A percentile compares a stretch with the other conserved stretches of the same genome.
Conservation (phyloP, 257 asterid genomes). For the Linaria vulgaris region DNA sequence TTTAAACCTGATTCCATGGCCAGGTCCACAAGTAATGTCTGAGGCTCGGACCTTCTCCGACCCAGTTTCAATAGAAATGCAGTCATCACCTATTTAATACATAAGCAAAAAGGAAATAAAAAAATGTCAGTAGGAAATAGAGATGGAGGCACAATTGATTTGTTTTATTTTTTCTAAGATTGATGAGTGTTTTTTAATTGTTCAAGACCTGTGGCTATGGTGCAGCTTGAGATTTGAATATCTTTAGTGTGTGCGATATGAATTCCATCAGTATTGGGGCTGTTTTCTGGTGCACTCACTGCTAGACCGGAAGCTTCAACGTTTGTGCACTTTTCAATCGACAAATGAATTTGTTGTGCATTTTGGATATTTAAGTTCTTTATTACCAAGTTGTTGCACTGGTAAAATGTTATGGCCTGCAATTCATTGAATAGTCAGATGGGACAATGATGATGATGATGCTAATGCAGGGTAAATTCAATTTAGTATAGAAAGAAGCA, state of each 20-base stretch:
- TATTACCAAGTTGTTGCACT: conserved; percentile 54
- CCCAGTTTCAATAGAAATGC: conserved; percentile 74
- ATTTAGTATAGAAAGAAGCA: neutral
- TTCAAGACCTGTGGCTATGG: conserved; percentile 74
- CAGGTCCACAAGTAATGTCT: conserved; percentile 76
- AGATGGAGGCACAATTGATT: no score
- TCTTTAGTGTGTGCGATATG: conserved; percentile 59
- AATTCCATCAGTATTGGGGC: conserved; percentile 92
- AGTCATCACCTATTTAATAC: conserved; percentile 98
- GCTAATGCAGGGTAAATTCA: no score
- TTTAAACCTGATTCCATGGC: conserved; percentile 87
- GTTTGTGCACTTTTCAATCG: conserved; percentile 45
- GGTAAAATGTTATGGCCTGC: conserved; percentile 72
- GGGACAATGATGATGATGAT: no score
- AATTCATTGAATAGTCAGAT: neutral
- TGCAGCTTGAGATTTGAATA: conserved; percentile 46
- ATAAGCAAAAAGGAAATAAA: no score
- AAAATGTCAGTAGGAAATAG: no score
- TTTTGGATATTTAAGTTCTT: conserved; percentile 46
- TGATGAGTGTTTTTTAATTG: no score
- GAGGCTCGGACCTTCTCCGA: conserved; percentile 44
- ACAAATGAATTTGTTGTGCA: conserved; percentile 68
- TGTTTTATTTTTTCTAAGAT: no score
- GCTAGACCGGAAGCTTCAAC: conserved; percentile 48
- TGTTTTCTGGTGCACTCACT: conserved; percentile 53